Base-by-base conservation (phyloP, 2,329 filamentous ascomycete genomes). In the Tolypocladium sp. region DNA sequence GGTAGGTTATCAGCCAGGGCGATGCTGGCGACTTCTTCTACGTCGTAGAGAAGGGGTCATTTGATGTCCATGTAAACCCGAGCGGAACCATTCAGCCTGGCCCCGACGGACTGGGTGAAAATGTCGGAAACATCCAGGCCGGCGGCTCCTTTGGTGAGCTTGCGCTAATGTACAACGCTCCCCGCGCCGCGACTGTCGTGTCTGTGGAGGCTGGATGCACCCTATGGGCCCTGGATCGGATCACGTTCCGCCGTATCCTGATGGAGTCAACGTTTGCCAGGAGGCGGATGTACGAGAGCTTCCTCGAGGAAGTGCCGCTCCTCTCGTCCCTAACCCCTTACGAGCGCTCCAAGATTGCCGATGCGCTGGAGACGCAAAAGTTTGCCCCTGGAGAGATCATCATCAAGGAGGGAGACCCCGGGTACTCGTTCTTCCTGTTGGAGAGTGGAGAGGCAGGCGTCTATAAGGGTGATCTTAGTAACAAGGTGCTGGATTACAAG, bases 211-310 rank as follows among this genome's bases (percentile, higher is more conserved):
- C 87, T 3, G 78, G 83, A 40, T 92, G 89, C 69, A 92, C 89
- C 4, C 82, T 99, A 12, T 99, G 94, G 94, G 92, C 92, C 25
- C 81, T 99, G 56, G 94, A 99, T 71, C 91, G 94, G 57, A 83
- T 97, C 63, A 99, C 94, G 12, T 99, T 99, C 82, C 91, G 94
- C 67, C 90, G 94, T 62, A 97, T 99, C 64, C 82, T 99, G 63
- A 97, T 99, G 92, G 93, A 97, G 76, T 95, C 91, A 44, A 96
- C 94, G 4, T 97, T 97, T 78, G 91, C 95, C 67, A 90, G 93
- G 59, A 88, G 94, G 67, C 90, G 93, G 69, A 93, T 97, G 87
- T 97, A 97, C 75, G 94, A 99, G 76, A 91, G 87, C 66, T 97
- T 99, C 79, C 81, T 99, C 27, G 92, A 96, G 72, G 92, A 96